Percentiles rank a stretch among this genome's conserved stretches.
phyloP scores from a whole-genome alignment of 2,329 filamentous ascomycete genomes.

The Arthrobotrys megalospora region DNA sequence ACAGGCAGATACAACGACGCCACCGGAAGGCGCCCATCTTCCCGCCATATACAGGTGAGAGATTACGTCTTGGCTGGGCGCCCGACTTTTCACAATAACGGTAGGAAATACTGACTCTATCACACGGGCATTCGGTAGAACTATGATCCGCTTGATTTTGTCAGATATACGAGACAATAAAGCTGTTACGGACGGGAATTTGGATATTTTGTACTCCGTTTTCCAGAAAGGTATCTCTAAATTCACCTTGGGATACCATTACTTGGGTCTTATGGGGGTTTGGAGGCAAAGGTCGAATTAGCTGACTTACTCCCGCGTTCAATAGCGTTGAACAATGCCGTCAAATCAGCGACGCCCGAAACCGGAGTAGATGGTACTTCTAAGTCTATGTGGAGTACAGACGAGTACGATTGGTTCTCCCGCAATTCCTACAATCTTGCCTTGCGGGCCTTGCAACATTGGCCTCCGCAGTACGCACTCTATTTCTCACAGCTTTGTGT shows the following conservation, averaged over 20 bases:
- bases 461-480: conserved; percentile 72
- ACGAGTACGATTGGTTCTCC: conserved; percentile 87
- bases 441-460: conserved; percentile 71
- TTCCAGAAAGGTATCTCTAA: conserved; percentile 46
- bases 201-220: conserved; percentile 31
- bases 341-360: conserved; percentile 67
- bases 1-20: conserved; percentile 70
- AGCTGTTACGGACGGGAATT: conserved; percentile 58
- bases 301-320: conserved; percentile 64
- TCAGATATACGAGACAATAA: conserved; percentile 67
- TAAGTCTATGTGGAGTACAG: conserved; percentile 71
- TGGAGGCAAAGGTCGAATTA: conserved; percentile 62
- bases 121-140: conserved; percentile 64
- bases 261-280: neutral
- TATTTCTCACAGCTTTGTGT: conserved; percentile 74
- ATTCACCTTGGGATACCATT: neutral
- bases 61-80: conserved; percentile 69
- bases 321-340: conserved; percentile 68
- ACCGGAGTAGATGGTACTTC: conserved; percentile 12
- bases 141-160: conserved; percentile 69
- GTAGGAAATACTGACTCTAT: conserved; percentile 60
- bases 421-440: conserved; percentile 85
- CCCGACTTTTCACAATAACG: neutral
- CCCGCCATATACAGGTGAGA: conserved; percentile 77
- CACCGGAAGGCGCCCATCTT: conserved; percentile 72